A percentile compares a stretch with the other conserved stretches of the same genome.
Conservation (phyloP, 1,139 yeast species). For the Hemisphaericaspora xylofermentans region DNA sequence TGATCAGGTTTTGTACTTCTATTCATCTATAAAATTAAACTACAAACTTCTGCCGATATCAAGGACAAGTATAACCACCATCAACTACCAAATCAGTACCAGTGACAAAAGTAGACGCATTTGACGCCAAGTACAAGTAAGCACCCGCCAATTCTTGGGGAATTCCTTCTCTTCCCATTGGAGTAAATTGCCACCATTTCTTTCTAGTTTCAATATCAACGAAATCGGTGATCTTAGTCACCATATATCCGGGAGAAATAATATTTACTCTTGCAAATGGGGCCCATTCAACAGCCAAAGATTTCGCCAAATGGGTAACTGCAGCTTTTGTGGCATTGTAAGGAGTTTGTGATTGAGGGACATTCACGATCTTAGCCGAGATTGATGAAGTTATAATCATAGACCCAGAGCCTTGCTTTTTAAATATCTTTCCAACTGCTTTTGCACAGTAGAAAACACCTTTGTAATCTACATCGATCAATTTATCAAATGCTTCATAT, state of each 20-base stretch:
- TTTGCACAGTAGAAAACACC: slow-evolving; percentile 79
- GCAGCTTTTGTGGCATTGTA: slow-evolving; percentile 89
- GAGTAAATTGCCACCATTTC: slow-evolving; percentile 53
- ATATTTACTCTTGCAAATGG: slow-evolving; percentile 74
- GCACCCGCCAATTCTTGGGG: slow-evolving; percentile 83
- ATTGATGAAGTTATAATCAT: slow-evolving; percentile 78
- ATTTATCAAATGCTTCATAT: slow-evolving; percentile 52
- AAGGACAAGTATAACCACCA: slow-evolving; percentile 70
- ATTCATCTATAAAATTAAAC: background rate
- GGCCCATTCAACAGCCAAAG: slow-evolving; percentile 87
- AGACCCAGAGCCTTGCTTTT: slow-evolving; percentile 67
- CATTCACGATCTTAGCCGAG: slow-evolving; percentile 82
- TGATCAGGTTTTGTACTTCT: no score
- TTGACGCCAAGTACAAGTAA: slow-evolving; percentile 74
- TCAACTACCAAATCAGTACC: slow-evolving; percentile 84
- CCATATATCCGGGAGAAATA: slow-evolving; percentile 78
- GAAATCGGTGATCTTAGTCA: slow-evolving; percentile 52
- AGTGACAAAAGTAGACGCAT: slow-evolving; percentile 79
- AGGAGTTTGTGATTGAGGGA: slow-evolving; percentile 82
- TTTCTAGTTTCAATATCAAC: slow-evolving; percentile 31
- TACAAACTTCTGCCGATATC: background rate
- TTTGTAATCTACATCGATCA: slow-evolving; percentile 68
- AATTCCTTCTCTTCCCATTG: slow-evolving; percentile 77
- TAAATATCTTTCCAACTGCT: slow-evolving; percentile 66
- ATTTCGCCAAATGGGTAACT: slow-evolving; percentile 71